A percentile compares a stretch with the other conserved stretches of the same genome.
phyloP scores from a whole-genome alignment of 2,329 filamentous ascomycete genomes.

The Botrytis aclada region DNA sequence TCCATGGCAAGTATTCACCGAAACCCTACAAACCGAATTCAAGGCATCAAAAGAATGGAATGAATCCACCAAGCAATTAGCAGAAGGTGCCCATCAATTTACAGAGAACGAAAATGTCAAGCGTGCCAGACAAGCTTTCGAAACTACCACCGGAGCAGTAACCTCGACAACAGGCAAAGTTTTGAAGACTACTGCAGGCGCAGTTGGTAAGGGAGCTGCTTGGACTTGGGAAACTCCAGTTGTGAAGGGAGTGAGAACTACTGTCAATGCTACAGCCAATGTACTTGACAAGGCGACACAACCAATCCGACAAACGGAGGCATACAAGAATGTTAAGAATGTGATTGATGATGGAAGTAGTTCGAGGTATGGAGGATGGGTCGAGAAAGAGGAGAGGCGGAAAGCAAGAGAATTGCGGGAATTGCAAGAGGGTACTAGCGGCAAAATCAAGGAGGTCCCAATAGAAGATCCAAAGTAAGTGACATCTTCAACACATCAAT shows the following conservation, averaged over 20 bases:
- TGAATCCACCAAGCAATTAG: constrained; percentile 93
- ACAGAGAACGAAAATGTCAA: constrained; percentile 89
- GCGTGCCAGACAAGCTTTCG: constrained; percentile 80
- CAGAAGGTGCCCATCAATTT: constrained; percentile 84
- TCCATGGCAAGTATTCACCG: constrained; percentile 97
- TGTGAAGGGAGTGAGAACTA: constrained; percentile 85
- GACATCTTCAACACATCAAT: not conserved
- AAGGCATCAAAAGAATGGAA: constrained; percentile 99
- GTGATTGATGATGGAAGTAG: constrained; percentile 97
- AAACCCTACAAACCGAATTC: constrained; percentile 92
- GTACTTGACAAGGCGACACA: constrained; percentile 93
- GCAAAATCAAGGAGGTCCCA: constrained; percentile 55
- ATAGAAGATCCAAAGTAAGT: constrained; percentile 87
- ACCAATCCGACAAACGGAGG: constrained; percentile 90
- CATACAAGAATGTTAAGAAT: constrained; percentile 90
- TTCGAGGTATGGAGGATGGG: constrained; percentile 92
- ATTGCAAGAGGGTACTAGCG: constrained; percentile 50
- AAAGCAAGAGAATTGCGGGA: constrained; percentile 73
- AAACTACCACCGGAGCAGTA: constrained; percentile 80
- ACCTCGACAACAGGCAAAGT: constrained; percentile 74
- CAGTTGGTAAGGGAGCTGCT: constrained; percentile 82
- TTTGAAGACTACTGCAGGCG: constrained; percentile 80
- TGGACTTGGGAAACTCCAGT: constrained; percentile 98
- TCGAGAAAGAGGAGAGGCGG: constrained; percentile 90
- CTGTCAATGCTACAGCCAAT: constrained; percentile 79